Conservation (phyloP, 1,139 yeast species). For the Scheffersomyces illinoinensis region DNA sequence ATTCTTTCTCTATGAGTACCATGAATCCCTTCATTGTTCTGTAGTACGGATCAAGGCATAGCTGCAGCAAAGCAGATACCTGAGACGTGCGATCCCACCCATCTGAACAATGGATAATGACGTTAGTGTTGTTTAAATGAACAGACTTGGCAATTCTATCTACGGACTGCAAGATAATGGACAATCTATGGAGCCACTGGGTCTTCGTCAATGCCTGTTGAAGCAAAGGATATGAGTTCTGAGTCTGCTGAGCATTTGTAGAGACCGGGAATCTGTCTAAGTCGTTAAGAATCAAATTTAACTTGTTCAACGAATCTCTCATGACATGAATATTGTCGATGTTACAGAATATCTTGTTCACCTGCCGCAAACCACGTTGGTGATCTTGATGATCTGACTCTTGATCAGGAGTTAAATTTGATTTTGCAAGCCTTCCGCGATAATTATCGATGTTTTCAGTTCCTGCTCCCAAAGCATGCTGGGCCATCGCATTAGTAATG, state of each 20-base stretch:
- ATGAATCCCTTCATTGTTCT: slow-evolving; percentile 88
- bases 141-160: slow-evolving; percentile 78
- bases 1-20: slow-evolving; percentile 85
- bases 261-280: slow-evolving; percentile 56
- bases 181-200: slow-evolving; percentile 77
- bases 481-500: slow-evolving; percentile 92
- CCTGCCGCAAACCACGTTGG: slow-evolving; percentile 17
- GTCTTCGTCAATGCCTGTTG: slow-evolving; percentile 59
- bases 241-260: slow-evolving; percentile 41
- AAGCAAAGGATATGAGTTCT: slow-evolving; percentile 26
- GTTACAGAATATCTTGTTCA: slow-evolving; percentile 74
- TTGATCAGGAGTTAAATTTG: not conserved
- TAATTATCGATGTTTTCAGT: slow-evolving; percentile 91
- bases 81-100: slow-evolving; percentile 99
- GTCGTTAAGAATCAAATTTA: slow-evolving; percentile 64
- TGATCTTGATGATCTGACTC: slow-evolving; percentile 1
- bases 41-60: slow-evolving; percentile 87
- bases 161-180: slow-evolving; percentile 71
- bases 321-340: slow-evolving; percentile 95
- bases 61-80: slow-evolving; percentile 76
- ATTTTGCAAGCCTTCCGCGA: slow-evolving; percentile 29
- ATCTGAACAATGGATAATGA: slow-evolving; percentile 91
- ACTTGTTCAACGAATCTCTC: slow-evolving; percentile 75
- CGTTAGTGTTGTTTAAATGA: slow-evolving; percentile 78
- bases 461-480: slow-evolving; percentile 95